Evolutionary conservation across 352 stramenopile species (phyloP).

Genomic region (Globisporangium orthogonon): DNA sequence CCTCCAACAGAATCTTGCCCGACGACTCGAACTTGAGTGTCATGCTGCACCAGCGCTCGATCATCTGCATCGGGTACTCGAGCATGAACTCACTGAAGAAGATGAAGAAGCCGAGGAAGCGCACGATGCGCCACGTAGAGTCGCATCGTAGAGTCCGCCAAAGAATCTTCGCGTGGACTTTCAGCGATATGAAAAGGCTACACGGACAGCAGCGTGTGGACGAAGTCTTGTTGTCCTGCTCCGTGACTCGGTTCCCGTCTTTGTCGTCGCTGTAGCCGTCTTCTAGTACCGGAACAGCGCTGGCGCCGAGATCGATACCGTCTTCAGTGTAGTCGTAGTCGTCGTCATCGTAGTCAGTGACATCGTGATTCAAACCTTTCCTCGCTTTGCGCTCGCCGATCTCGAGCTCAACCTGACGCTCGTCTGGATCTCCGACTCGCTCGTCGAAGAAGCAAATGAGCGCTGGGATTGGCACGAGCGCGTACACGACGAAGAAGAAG

Average conservation of each 20-base stretch:
- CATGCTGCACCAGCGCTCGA: slow-evolving; percentile 37
- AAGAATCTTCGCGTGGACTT: slow-evolving; percentile 16
- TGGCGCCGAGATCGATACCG: not conserved
- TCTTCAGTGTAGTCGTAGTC: not conserved
- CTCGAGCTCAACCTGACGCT: slow-evolving; percentile 10
- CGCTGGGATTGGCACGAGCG: slow-evolving; percentile 31
- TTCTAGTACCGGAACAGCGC: slow-evolving; percentile 1
- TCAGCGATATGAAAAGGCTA: not conserved
- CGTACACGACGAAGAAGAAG: slow-evolving; percentile 44
- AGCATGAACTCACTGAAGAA: slow-evolving; percentile 58
- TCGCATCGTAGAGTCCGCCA: slow-evolving; percentile 23
- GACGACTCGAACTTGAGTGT: slow-evolving; percentile 31
- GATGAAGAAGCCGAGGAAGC: slow-evolving; percentile 53
- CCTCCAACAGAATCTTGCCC: slow-evolving; percentile 40
- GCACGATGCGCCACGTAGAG: slow-evolving; percentile 36
- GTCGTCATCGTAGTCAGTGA: not conserved
- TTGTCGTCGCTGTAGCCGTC: not conserved
- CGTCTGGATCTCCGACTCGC: slow-evolving; percentile 11
- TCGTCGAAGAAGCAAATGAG: slow-evolving; percentile 38
- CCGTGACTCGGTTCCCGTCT: not conserved
- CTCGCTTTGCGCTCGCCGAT: slow-evolving; percentile 7
- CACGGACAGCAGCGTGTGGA: not conserved
- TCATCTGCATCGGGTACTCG: slow-evolving; percentile 32
- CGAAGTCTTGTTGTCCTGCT: not conserved
- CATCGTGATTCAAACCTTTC: slow-evolving; percentile 4